phyloP scores from a whole-genome alignment of 352 stramenopile genomes.

The Elongisporangium undulatum region DNA sequence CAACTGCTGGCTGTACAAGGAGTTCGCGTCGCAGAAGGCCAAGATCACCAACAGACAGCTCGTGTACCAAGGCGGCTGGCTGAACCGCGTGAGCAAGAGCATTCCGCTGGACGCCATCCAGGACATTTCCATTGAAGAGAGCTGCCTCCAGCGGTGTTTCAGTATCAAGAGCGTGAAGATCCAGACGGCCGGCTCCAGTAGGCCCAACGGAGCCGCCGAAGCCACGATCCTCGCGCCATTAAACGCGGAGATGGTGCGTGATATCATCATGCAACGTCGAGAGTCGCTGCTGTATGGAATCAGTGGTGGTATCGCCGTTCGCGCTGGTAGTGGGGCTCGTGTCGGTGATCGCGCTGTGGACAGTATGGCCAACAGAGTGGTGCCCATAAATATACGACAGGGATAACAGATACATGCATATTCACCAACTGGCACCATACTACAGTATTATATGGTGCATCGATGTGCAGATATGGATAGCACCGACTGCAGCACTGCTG shows the following conservation, averaged over 20 bases:
- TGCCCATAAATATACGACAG: too few relatives aligned
- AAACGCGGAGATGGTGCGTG: conserved; percentile 27
- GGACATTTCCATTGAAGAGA: conserved; percentile 34
- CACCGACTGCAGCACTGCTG: too few relatives aligned
- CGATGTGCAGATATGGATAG: too few relatives aligned
- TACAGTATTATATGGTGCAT: too few relatives aligned
- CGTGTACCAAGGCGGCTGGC: conserved; percentile 28
- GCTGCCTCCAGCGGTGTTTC: conserved; percentile 31
- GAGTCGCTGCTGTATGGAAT: too few relatives aligned
- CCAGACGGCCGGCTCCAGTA: conserved; percentile 25
- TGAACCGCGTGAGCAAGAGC: conserved; percentile 32
- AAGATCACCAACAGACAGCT: conserved; percentile 33
- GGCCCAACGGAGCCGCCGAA: conserved; percentile 13
- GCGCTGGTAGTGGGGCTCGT: too few relatives aligned
- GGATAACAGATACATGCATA: too few relatives aligned
- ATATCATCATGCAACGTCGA: conserved; percentile 40
- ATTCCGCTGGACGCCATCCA: conserved; percentile 42
- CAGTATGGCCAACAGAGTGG: too few relatives aligned
- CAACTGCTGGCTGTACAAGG: conserved; percentile 22
- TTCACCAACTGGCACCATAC: too few relatives aligned
- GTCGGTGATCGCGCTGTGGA: too few relatives aligned
- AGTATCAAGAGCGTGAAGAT: conserved; percentile 30
- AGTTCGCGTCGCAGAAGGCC: conserved; percentile 30
- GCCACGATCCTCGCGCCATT: conserved; percentile 20
- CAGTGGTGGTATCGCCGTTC: too few relatives aligned